phyloP scores from a whole-genome alignment of 2,329 filamentous ascomycete species.

The Hymenoscyphus fraxineus region DNA sequence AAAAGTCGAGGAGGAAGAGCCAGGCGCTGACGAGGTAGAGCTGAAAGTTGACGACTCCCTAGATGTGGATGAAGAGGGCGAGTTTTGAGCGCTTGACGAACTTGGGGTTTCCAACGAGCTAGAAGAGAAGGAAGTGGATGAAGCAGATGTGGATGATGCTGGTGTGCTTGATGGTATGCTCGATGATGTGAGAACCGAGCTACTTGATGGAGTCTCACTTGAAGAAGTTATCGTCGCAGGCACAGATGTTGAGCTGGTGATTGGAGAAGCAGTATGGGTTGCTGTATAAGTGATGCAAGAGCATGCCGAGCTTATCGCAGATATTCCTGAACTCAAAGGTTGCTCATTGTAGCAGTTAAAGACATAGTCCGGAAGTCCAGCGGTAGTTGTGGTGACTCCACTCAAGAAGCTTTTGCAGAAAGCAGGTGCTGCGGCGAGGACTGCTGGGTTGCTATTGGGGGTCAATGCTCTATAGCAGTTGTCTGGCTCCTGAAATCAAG shows the following conservation, averaged over 20 bases:
- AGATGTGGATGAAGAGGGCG: neutral
- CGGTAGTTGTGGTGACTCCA: neutral
- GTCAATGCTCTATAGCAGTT: neutral
- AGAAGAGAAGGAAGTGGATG: neutral
- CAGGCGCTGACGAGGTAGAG: neutral
- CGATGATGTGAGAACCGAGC: neutral
- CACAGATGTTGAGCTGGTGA: neutral
- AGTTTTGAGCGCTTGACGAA: neutral
- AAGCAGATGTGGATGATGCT: neutral
- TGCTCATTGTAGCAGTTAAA: neutral
- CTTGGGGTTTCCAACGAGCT: neutral
- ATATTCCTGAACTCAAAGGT: too few relatives aligned
- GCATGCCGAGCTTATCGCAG: neutral
- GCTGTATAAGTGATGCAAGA: constrained; percentile 1
- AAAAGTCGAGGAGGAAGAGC: neutral
- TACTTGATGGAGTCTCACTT: neutral
- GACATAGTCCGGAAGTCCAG: neutral
- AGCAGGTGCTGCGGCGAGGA: neutral
- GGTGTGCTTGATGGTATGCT: neutral
- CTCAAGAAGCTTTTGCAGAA: neutral
- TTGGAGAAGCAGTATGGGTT: neutral
- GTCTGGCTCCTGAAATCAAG: neutral
- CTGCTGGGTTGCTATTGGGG: neutral
- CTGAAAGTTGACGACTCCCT: neutral
- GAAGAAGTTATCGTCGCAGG: neutral